A percentile compares a stretch with the other conserved stretches of the same genome.
phyloP scores from a whole-genome alignment of 768 basidiomycete species.

The Termitomyces sp. region DNA sequence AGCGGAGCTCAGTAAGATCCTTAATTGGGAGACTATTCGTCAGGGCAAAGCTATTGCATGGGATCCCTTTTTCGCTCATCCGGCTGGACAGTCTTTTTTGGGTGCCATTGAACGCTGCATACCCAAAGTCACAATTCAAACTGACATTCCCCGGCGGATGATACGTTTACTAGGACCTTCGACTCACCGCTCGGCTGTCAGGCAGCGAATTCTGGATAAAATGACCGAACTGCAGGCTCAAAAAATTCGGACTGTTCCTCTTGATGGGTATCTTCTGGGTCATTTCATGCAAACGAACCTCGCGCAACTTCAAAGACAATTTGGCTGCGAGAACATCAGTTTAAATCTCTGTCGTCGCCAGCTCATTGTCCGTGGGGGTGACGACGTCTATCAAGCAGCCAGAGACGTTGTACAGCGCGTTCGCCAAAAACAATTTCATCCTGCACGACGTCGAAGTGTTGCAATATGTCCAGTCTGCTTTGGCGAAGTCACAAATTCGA shows the following conservation, averaged over 20 bases:
- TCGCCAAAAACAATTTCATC: slow-evolving; percentile 19
- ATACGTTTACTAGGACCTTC: slow-evolving; percentile 54
- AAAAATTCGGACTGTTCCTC: slow-evolving; percentile 35
- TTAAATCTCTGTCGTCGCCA: slow-evolving; percentile 37
- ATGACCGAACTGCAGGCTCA: slow-evolving; percentile 37
- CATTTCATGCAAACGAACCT: slow-evolving; percentile 44
- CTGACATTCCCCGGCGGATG: slow-evolving; percentile 32
- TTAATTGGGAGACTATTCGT: slow-evolving; percentile 55
- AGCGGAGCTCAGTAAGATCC: slow-evolving; percentile 51
- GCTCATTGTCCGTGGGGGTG: slow-evolving; percentile 54
- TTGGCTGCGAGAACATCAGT: slow-evolving; percentile 54
- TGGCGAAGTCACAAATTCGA: slow-evolving; percentile 42
- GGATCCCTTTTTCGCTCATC: slow-evolving; percentile 55
- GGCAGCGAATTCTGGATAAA: slow-evolving; percentile 41
- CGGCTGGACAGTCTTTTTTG: slow-evolving; percentile 40
- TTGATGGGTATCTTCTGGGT: slow-evolving; percentile 41
- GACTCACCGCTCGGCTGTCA: slow-evolving; percentile 32
- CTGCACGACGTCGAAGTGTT: slow-evolving; percentile 11
- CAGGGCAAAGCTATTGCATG: slow-evolving; percentile 52
- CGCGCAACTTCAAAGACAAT: slow-evolving; percentile 33
- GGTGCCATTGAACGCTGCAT: slow-evolving; percentile 31
- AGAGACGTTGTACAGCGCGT: slow-evolving; percentile 32
- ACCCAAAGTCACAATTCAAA: slow-evolving; percentile 37
- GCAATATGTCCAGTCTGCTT: slow-evolving; percentile 68
- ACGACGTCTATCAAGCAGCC: slow-evolving; percentile 36